phyloP scores from a whole-genome alignment of 306 rosid genomes.

The Trichosanthes cucumerina region DNA sequence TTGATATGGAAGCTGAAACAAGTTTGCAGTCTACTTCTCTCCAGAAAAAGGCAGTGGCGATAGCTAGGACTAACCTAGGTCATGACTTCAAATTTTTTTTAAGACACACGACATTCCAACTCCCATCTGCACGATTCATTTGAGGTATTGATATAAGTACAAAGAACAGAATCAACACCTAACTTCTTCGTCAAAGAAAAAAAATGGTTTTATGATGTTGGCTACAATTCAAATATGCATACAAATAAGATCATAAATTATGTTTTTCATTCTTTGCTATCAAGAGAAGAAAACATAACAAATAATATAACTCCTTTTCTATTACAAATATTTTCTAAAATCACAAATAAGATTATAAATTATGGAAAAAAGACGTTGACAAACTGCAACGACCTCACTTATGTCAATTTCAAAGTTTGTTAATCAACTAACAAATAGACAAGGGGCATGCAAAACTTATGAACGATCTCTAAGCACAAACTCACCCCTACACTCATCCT shows the following conservation, averaged over 20 bases:
- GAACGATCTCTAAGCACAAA: no score
- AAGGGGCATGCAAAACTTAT: no score
- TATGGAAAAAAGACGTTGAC: background rate
- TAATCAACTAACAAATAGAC: background rate
- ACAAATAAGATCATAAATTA: no score
- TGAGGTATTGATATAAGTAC: background rate
- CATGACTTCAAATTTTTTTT: background rate
- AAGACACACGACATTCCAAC: background rate
- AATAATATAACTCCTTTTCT: background rate
- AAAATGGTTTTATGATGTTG: background rate
- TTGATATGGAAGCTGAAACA: constrained; percentile 11
- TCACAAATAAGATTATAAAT: background rate
- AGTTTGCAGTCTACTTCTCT: constrained; percentile 3
- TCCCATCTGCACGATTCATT: constrained; percentile 10
- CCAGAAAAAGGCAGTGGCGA: background rate
- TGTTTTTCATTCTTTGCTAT: no score
- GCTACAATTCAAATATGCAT: background rate
- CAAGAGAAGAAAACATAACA: background rate
- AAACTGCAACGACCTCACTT: background rate
- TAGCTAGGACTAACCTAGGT: background rate
- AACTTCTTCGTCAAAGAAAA: background rate
- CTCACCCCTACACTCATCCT: no score
- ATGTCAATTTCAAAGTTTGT: background rate
- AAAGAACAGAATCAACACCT: background rate
- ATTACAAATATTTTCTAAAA: background rate